A percentile compares a stretch with the other conserved stretches of the same genome.
Conservation (phyloP, 352 stramenopile genomes). For the Blastocystis sp. region DNA sequence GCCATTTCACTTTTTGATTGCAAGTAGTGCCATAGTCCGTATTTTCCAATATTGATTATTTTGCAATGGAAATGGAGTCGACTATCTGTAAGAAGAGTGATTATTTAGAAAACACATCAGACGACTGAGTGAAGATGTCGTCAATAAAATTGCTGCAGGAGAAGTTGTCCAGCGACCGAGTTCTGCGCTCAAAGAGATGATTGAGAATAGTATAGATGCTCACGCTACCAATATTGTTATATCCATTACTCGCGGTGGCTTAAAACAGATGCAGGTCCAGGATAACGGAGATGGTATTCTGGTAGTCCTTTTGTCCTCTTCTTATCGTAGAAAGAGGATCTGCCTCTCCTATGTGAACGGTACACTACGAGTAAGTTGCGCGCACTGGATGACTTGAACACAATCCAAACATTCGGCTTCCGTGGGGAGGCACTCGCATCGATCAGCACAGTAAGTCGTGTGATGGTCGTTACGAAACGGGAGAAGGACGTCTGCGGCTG, state of each 20-base stretch:
- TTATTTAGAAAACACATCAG: slow-evolving; percentile 70
- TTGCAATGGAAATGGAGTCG: too few species aligned
- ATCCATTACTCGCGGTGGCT: slow-evolving; percentile 73
- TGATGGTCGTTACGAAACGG: slow-evolving; percentile 81
- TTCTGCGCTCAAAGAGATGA: slow-evolving; percentile 90
- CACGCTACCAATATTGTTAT: slow-evolving; percentile 77
- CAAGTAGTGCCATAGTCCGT: too few species aligned
- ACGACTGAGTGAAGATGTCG: slow-evolving; percentile 79
- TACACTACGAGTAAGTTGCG: slow-evolving; percentile 95
- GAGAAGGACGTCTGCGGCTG: slow-evolving; percentile 71
- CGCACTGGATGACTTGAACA: slow-evolving; percentile 86
- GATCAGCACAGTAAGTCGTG: slow-evolving; percentile 86
- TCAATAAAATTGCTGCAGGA: slow-evolving; percentile 86
- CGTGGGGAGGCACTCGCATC: slow-evolving; percentile 93
- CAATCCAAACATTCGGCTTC: slow-evolving; percentile 93
- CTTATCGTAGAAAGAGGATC: slow-evolving; percentile 72
- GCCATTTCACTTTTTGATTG: too few species aligned
- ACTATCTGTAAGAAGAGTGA: too few species aligned
- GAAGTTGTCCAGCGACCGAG: slow-evolving; percentile 89
- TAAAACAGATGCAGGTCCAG: slow-evolving; percentile 87
- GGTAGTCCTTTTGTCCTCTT: not conserved
- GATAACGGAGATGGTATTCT: slow-evolving; percentile 87
- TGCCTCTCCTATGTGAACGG: slow-evolving; percentile 88
- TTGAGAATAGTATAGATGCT: slow-evolving; percentile 97
- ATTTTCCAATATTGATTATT: too few species aligned